Conservation (phyloP, 202 grass and related monocot species). For the Musa balbisiana region DNA sequence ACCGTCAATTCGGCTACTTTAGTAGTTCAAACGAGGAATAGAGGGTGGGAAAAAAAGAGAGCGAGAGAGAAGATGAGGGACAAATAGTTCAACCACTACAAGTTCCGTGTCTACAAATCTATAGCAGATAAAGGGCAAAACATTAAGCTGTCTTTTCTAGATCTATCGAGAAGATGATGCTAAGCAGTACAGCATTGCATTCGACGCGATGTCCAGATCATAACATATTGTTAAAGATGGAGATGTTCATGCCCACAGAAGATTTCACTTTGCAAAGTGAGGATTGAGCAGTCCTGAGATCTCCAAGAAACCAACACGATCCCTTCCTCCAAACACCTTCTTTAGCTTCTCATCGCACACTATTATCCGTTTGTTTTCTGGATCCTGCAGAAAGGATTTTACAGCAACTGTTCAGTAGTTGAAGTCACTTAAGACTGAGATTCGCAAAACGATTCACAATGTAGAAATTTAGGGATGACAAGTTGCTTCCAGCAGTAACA, state of each 20-base stretch:
- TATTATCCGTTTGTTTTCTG: conserved; percentile 11
- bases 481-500: neutral
- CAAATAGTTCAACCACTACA: too few relatives aligned
- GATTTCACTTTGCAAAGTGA: conserved; percentile 13
- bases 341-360: conserved; percentile 20
- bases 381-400: conserved; percentile 9
- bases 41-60: too few relatives aligned
- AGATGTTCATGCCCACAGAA: neutral
- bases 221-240: neutral
- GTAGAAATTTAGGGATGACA: neutral
- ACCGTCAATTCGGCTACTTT: neutral
- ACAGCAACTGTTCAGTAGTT: neutral
- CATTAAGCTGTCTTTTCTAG: too few relatives aligned
- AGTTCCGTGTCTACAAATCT: too few relatives aligned
- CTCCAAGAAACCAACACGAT: conserved; percentile 21
- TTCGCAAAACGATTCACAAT: neutral
- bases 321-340: conserved; percentile 9
- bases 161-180: too few relatives aligned
- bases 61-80: too few relatives aligned
- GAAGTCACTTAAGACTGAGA: neutral
- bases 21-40: too few relatives aligned
- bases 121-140: too few relatives aligned
- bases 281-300: conserved; percentile 24
- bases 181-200: too few relatives aligned
- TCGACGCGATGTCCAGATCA: neutral